Evolutionary conservation across 768 basidiomycete genomes (phyloP).

Genomic region (Phylloporus arenicola): DNA sequence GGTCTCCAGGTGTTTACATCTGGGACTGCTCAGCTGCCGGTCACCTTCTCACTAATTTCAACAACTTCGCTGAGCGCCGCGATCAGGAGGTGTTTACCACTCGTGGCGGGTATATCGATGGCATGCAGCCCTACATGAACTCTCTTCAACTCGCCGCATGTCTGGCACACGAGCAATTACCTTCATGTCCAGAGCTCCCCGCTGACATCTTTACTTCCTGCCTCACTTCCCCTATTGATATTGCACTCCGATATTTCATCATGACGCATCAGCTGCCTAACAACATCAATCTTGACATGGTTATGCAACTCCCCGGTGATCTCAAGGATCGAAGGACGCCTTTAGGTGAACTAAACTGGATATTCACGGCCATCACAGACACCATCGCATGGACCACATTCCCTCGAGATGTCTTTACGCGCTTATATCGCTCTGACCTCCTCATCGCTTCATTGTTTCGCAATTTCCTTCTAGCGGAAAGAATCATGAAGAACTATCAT

Average conservation of each 20-base stretch:
- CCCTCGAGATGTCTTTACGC: conserved; percentile 87
- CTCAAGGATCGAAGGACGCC: conserved; percentile 95
- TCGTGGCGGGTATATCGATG: conserved; percentile 55
- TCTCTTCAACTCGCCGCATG: conserved; percentile 96
- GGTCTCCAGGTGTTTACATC: conserved; percentile 92
- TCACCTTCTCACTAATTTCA: conserved; percentile 86
- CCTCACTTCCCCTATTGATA: conserved; percentile 96
- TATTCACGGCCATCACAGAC: conserved; percentile 97
- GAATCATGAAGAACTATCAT: conserved; percentile 96
- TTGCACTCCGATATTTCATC: conserved; percentile 89
- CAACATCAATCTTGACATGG: conserved; percentile 81
- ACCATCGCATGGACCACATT: conserved; percentile 99
- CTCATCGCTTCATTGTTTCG: conserved; percentile 95
- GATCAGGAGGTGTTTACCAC: conserved; percentile 58
- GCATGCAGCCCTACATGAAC: conserved; percentile 69
- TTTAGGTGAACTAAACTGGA: conserved; percentile 98
- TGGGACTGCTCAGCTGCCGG: conserved; percentile 99
- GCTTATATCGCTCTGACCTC: conserved; percentile 91
- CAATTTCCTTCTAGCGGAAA: conserved; percentile 93
- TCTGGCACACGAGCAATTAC: conserved; percentile 83
- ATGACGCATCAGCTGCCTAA: conserved; percentile 84
- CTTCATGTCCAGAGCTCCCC: conserved; percentile 93
- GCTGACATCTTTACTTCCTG: conserved; percentile 98
- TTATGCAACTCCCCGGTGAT: conserved; percentile 92
- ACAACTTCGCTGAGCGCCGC: conserved; percentile 66